Evolutionary conservation across 768 basidiomycete genomes (phyloP).

Genomic region (Leccinum uliginosum): DNA sequence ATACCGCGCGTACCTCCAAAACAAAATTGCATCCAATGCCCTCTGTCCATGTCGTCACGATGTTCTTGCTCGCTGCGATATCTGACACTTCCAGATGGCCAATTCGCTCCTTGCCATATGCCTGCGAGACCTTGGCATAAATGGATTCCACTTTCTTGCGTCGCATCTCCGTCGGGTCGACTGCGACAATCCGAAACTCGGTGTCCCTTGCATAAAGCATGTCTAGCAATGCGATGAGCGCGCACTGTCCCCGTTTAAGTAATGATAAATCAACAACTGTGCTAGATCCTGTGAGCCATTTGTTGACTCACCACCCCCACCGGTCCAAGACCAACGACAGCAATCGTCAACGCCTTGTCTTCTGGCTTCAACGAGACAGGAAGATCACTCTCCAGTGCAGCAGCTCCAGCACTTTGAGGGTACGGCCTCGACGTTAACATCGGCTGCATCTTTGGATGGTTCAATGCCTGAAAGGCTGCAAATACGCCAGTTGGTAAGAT

Average conservation of each 20-base stretch:
- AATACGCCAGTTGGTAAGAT: constrained; percentile 80
- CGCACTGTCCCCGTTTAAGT: constrained; percentile 40
- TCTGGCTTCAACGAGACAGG: constrained; percentile 34
- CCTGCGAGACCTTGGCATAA: constrained; percentile 47
- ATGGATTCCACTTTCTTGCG: constrained; percentile 58
- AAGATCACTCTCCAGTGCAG: constrained; percentile 2
- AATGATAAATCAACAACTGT: not conserved
- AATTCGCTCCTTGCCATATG: constrained; percentile 19
- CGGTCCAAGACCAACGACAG: constrained; percentile 71
- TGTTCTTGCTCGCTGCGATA: constrained; percentile 47
- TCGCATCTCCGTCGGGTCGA: constrained; percentile 57
- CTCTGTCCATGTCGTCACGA: constrained; percentile 50
- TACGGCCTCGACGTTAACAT: constrained; percentile 56
- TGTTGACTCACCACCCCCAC: constrained; percentile 55
- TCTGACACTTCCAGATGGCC: constrained; percentile 49
- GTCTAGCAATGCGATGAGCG: constrained; percentile 61
- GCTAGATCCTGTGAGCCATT: not conserved
- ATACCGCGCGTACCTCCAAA: constrained; percentile 49
- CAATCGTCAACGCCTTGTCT: constrained; percentile 56
- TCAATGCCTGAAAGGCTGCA: constrained; percentile 65
- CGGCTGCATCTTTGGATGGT: constrained; percentile 66
- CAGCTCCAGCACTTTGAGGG: constrained; percentile 35
- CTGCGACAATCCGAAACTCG: constrained; percentile 54
- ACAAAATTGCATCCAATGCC: constrained; percentile 60
- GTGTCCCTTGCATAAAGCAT: constrained; percentile 42